A percentile compares a stretch with the other conserved stretches of the same genome.
Evolutionary conservation across 2,329 filamentous ascomycete species (phyloP).

Genomic region (Aureobasidium pullulans): DNA sequence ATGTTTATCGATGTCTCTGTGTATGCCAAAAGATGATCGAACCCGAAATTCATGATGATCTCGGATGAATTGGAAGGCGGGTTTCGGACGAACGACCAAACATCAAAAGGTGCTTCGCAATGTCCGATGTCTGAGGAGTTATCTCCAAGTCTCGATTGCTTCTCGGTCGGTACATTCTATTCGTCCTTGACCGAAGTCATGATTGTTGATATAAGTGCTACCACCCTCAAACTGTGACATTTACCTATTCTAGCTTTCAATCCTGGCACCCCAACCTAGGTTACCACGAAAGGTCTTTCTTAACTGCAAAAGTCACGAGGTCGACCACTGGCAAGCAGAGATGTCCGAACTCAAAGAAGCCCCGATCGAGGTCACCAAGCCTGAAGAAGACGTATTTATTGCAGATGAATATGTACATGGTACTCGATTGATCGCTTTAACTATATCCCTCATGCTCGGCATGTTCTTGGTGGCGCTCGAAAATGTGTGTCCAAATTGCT

Average conservation of each 20-base stretch:
- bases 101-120: too few relatives aligned
- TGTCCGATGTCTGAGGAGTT: too few relatives aligned
- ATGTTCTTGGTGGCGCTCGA: constrained; percentile 21
- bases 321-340: neutral
- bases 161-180: neutral
- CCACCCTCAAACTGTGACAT: neutral
- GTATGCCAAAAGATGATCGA: too few relatives aligned
- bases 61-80: too few relatives aligned
- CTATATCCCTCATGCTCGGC: constrained; percentile 12
- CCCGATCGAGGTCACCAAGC: neutral
- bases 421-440: neutral
- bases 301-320: too few relatives aligned
- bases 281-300: too few relatives aligned
- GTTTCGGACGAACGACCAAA: neutral
- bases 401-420: neutral
- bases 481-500: neutral
- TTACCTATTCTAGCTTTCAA: neutral
- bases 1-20: too few relatives aligned
- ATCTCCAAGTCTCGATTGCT: too few relatives aligned
- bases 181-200: neutral
- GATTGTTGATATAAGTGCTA: neutral
- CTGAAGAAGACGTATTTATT: neutral
- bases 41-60: too few relatives aligned
- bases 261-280: too few relatives aligned
- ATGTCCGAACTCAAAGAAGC: neutral